Base-by-base conservation (phyloP, 2,329 filamentous ascomycete species). In the Calonectria pseudoreteaudii region DNA sequence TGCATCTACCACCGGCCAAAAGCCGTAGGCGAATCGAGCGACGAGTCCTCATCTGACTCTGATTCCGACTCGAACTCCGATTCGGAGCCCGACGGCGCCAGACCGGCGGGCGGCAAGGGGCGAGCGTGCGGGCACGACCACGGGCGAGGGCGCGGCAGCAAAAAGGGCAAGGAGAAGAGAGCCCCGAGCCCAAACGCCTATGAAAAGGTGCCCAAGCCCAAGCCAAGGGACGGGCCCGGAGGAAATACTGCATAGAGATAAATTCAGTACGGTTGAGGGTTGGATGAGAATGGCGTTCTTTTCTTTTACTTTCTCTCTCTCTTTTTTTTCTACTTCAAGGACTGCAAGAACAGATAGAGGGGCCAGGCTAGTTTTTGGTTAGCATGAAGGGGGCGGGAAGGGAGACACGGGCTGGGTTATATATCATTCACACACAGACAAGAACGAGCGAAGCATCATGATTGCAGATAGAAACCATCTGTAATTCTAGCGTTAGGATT, bases 1-100 rank as follows among this genome's bases (percentile, higher is more conserved):
- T 99, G 97, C 85, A 99, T 99, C 84, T 99, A 98, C 86, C 96
- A 98, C 86, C 94, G 94, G 74, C 93, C 95, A 9, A 94, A 93
- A 78, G 91, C 89, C 14, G 92, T 95, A 5, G 95, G 94, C 83
- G 96, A 98, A 84, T 97, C 94, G 38, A 95, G 93, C 77, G 91
- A 92, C 77, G 91, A 93, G 66, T 91, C 90, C 4, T 91, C 88
- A 18, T 89, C 88, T 28, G 92, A 91, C 18, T 89, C 88, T 58
- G 91, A 92, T 72, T 90, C 89, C 1, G 91, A 92, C 74, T 90
- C 89, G n/a, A 82, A 84, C 72, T 82, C 83, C 9, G 81, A 82
- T 67, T 78, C 82, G 69, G 80, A 80, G 66, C 80, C 78, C 23
- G 80, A 80, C 10, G 75, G 78, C 26, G 77, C 78, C 28, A 74